Evolutionary conservation across 176 grass and related monocot genomes (phyloP).

Genomic region (Rhynchospora tenuis): DNA sequence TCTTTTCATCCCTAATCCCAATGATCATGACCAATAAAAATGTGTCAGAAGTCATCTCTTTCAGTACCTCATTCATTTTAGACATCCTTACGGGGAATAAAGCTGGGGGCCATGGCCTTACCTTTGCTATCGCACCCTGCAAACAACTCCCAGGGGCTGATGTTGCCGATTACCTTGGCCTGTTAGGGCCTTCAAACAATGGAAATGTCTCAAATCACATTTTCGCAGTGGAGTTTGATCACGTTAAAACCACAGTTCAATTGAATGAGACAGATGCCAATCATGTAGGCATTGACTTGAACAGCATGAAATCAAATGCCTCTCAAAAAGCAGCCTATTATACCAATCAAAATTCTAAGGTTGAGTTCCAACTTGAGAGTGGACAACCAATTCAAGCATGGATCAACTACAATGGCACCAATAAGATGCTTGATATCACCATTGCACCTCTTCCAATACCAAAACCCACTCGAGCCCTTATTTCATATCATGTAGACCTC

Average conservation of each 20-base stretch:
- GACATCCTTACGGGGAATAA: constrained; percentile 24
- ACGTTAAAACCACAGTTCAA: background rate
- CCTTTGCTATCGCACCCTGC: constrained; percentile 12
- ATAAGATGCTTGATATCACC: constrained; percentile 26
- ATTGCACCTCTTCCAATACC: constrained; percentile 20
- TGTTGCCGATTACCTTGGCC: background rate
- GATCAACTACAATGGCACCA: constrained; percentile 32
- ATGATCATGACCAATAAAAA: background rate
- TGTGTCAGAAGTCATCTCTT: background rate
- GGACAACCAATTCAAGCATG: constrained; percentile 40
- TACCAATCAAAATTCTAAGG: background rate
- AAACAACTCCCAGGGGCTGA: constrained; percentile 15
- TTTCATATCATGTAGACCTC: constrained; percentile 25
- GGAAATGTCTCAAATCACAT: constrained; percentile 35
- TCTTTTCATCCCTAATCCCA: constrained; percentile 23
- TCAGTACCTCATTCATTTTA: constrained; percentile 40
- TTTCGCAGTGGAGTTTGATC: constrained; percentile 40
- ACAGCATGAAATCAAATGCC: constrained; percentile 29
- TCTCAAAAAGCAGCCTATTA: constrained; percentile 24
- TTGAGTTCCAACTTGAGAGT: constrained; percentile 10
- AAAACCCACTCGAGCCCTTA: constrained; percentile 24
- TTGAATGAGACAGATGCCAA: constrained; percentile 18
- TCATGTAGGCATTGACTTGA: constrained; percentile 37
- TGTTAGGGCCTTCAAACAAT: constrained; percentile 1
- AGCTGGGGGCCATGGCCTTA: constrained; percentile 14